Evolutionary conservation across 1,284 basidiomycete genomes (phyloP).

Genomic region (Pyrrhoderma noxium): DNA sequence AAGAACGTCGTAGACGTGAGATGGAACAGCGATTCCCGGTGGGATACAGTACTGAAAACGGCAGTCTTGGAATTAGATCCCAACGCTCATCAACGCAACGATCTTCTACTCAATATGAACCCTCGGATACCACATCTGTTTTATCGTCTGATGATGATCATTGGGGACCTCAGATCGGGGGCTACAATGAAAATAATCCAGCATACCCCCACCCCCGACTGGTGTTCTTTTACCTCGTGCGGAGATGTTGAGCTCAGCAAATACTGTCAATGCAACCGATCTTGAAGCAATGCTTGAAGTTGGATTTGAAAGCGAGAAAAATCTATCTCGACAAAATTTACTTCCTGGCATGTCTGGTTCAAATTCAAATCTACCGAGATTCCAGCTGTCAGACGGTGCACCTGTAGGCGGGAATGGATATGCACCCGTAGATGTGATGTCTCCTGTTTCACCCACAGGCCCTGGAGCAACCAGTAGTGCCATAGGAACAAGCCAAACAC

Average conservation of each 20-base stretch:
- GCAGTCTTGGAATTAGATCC: constrained; percentile 48
- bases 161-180: constrained; percentile 83
- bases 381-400: constrained; percentile 51
- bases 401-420: constrained; percentile 31
- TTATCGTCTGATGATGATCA: constrained; percentile 88
- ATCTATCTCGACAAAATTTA: constrained; percentile 30
- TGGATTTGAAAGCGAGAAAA: constrained; percentile 58
- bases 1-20: constrained; percentile 77
- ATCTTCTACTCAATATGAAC: constrained; percentile 43
- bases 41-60: constrained; percentile 57
- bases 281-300: constrained; percentile 84
- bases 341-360: constrained; percentile 24
- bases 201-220: constrained; percentile 78
- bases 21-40: constrained; percentile 58
- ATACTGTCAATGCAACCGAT: constrained; percentile 66
- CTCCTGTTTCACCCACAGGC: constrained; percentile 39
- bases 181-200: constrained; percentile 79
- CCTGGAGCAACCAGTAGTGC: constrained; percentile 30
- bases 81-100: constrained; percentile 39
- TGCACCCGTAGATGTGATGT: constrained; percentile 32
- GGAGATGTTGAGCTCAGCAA: constrained; percentile 40
- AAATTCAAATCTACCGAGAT: constrained; percentile 38
- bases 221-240: constrained; percentile 47
- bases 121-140: constrained; percentile 70
- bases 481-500: constrained; percentile 32